Evolutionary conservation across 2,329 filamentous ascomycete genomes (phyloP).

Genomic region (Apiospora sp.): DNA sequence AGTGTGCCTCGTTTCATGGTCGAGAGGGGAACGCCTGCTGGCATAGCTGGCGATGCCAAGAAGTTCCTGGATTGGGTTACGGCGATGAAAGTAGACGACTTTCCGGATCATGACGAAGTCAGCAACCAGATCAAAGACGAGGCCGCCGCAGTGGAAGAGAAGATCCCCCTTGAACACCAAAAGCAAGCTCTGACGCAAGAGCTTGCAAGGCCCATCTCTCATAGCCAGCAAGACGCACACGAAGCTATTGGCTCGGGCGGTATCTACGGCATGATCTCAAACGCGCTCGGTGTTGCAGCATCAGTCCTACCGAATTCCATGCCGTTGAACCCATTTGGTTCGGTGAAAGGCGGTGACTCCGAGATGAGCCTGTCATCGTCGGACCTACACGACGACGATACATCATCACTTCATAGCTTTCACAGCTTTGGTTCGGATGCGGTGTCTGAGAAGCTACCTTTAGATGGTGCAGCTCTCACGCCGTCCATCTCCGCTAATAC

Average conservation of each 20-base stretch:
- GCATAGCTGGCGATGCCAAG: conserved; percentile 79
- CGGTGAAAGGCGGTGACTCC: conserved; percentile 41
- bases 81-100: conserved; percentile 48
- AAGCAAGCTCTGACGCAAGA: conserved; percentile 27
- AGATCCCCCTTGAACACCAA: conserved; percentile 34
- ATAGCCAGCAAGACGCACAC: conserved; percentile 29
- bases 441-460: conserved; percentile 40
- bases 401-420: conserved; percentile 58
- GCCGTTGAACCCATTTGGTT: conserved; percentile 33
- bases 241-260: conserved; percentile 49
- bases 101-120: conserved; percentile 36
- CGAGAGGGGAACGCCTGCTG: conserved; percentile 84
- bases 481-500: conserved; percentile 34
- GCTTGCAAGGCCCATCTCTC: neutral
- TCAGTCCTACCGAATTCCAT: conserved; percentile 49
- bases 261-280: conserved; percentile 63
- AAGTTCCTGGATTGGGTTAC: conserved; percentile 83
- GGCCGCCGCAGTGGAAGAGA: conserved; percentile 42
- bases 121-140: conserved; percentile 34
- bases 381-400: conserved; percentile 50
- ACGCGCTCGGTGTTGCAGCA: conserved; percentile 59
- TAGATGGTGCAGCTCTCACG: conserved; percentile 31
- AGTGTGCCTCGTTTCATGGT: conserved; percentile 90
- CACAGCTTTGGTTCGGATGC: conserved; percentile 60
- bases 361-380: conserved; percentile 41